Evolutionary conservation across 192 early-diverging fungal species (phyloP).

Genomic region (Gaertneriomyces sp.): DNA sequence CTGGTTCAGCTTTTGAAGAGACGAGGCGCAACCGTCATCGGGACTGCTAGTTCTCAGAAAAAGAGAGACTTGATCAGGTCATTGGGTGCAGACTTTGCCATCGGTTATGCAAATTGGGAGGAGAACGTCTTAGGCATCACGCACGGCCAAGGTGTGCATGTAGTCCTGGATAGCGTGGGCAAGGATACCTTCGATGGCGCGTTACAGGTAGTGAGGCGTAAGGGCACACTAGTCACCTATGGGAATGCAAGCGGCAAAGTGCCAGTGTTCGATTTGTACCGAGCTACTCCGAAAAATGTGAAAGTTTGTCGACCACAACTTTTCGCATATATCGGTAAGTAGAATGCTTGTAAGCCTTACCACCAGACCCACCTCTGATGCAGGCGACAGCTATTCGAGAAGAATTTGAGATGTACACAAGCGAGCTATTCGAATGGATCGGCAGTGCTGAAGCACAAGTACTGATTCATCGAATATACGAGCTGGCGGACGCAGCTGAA

Average conservation of each 20-base stretch:
- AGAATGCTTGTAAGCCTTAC: too few species aligned
- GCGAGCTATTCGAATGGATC: too few species aligned
- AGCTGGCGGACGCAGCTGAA: conserved; percentile 64
- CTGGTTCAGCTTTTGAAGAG: conserved; percentile 73
- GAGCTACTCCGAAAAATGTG: too few species aligned
- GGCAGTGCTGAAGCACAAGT: too few species aligned
- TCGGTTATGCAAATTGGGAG: conserved; percentile 69
- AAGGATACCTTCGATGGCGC: conserved; percentile 76
- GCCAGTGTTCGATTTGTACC: too few species aligned
- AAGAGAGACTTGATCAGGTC: conserved; percentile 63
- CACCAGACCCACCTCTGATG: too few species aligned
- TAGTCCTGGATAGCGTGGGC: conserved; percentile 90
- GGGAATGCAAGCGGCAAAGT: conserved; percentile 85
- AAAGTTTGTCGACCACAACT: too few species aligned
- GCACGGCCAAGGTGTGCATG: conserved; percentile 65
- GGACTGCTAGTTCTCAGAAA: conserved; percentile 68
- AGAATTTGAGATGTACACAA: too few species aligned
- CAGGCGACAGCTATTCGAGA: too few species aligned
- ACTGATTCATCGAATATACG: conserved; percentile 40
- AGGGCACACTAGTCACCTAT: conserved; percentile 77
- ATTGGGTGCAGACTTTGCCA: conserved; percentile 66
- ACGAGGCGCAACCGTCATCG: conserved; percentile 83
- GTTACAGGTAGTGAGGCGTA: conserved; percentile 56
- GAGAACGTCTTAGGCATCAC: conserved; percentile 72
- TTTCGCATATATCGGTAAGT: too few species aligned